phyloP scores from a whole-genome alignment of 2,329 filamentous ascomycete species.

The Colletotrichum orchidophilum region DNA sequence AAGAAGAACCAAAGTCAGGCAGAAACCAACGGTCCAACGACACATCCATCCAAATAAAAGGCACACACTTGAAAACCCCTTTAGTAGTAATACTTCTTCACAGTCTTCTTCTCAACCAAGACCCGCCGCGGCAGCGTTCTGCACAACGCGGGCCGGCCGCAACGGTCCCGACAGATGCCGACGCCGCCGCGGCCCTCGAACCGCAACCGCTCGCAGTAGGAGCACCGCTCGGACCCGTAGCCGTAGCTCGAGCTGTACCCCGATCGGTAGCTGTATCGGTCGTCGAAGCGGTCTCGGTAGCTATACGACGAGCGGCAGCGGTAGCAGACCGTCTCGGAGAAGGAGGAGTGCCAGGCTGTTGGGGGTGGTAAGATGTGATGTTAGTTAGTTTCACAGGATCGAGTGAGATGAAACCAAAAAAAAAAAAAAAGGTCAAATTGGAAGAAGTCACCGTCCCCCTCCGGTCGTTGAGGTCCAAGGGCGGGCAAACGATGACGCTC shows the following conservation, averaged over 20 bases:
- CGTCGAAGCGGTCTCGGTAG: not conserved
- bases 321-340: not conserved
- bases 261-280: not conserved
- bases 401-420: not conserved
- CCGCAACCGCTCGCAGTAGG: not conserved
- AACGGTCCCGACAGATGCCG: not conserved
- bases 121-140: not conserved
- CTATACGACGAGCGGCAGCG: not conserved
- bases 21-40: too few species aligned
- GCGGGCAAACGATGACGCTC: not conserved
- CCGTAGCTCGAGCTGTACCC: not conserved
- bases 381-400: not conserved
- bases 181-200: not conserved
- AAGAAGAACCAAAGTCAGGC: not conserved
- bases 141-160: not conserved
- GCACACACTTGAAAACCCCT: constrained; percentile 37
- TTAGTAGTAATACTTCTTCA: constrained; percentile 1
- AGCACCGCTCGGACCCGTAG: not conserved
- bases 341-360: not conserved
- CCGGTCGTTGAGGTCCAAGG: not conserved
- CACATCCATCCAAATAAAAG: constrained; percentile 39
- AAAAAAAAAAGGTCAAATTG: not conserved
- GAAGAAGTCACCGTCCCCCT: not conserved
- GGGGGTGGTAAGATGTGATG: not conserved
- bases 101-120: not conserved